Percentiles rank a stretch among this genome's conserved stretches.
Evolutionary conservation across 352 stramenopile species (phyloP).

Genomic region (Globisporangium paroecandrum): DNA sequence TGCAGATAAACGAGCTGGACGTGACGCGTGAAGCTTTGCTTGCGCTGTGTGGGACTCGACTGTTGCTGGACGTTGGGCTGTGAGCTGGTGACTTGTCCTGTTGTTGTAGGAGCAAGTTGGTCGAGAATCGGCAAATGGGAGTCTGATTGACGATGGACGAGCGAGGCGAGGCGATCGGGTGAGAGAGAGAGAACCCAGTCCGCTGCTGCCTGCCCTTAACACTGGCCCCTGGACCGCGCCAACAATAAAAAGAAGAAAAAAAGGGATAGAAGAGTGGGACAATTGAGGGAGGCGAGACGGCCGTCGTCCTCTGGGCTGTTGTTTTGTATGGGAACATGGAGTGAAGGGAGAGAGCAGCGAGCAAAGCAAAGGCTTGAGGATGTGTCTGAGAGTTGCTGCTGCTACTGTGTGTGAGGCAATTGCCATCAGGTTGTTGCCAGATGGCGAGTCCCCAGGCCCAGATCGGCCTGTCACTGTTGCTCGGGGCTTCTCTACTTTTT

Average conservation of each 20-base stretch:
- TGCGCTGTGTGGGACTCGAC: not conserved
- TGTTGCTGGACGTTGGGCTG: not conserved
- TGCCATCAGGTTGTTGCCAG: not conserved
- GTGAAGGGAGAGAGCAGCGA: slow-evolving; percentile 1
- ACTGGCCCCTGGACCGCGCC: not conserved
- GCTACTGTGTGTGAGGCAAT: not conserved
- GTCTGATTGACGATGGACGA: slow-evolving; percentile 5
- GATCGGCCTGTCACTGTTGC: not conserved
- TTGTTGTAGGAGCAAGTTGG: slow-evolving; percentile 3
- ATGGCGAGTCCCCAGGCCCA: not conserved
- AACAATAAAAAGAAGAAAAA: slow-evolving; percentile 12
- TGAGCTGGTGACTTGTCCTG: not conserved
- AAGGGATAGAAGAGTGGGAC: slow-evolving; percentile 12
- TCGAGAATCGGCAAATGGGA: slow-evolving; percentile 17
- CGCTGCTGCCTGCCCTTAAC: not conserved
- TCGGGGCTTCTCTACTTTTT: not conserved
- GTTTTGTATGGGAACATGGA: not conserved
- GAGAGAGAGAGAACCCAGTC: not conserved
- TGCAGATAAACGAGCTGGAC: not conserved
- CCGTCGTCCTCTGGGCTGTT: slow-evolving; percentile 2
- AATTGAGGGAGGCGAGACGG: not conserved
- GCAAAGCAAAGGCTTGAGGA: slow-evolving; percentile 5
- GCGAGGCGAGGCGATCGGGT: not conserved
- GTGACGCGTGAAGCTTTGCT: not conserved
- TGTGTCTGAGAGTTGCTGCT: not conserved